Evolutionary conservation across 768 basidiomycete species (phyloP).

Genomic region (Lentinus tigrinus): DNA sequence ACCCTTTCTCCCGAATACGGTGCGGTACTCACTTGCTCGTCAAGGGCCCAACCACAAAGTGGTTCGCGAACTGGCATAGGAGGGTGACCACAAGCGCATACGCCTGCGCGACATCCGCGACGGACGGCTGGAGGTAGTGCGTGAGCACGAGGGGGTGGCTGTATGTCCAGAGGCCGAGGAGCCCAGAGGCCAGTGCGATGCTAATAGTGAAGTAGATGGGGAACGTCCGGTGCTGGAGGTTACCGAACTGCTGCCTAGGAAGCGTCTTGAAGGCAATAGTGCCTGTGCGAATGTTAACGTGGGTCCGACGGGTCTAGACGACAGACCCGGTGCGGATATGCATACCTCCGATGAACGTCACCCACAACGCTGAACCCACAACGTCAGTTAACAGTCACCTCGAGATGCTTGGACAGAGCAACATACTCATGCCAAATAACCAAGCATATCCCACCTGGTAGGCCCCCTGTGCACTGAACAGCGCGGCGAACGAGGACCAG

Average conservation of each 20-base stretch:
- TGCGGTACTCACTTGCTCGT: slow-evolving; percentile 56
- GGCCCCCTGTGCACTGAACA: slow-evolving; percentile 33
- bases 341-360: slow-evolving; percentile 65
- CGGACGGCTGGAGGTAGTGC: slow-evolving; percentile 43
- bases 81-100: slow-evolving; percentile 52
- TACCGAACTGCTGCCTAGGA: slow-evolving; percentile 72
- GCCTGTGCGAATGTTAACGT: slow-evolving; percentile 33
- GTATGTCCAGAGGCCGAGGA: slow-evolving; percentile 58
- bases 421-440: slow-evolving; percentile 72
- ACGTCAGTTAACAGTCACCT: neutral
- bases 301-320: neutral
- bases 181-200: slow-evolving; percentile 49
- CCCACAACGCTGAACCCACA: slow-evolving; percentile 45
- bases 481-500: slow-evolving; percentile 16
- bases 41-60: slow-evolving; percentile 68
- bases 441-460: slow-evolving; percentile 61
- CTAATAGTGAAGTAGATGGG: slow-evolving; percentile 72
- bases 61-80: slow-evolving; percentile 56
- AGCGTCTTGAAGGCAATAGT: slow-evolving; percentile 60
- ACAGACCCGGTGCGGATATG: neutral
- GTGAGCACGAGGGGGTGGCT: slow-evolving; percentile 55
- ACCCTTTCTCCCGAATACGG: neutral
- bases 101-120: slow-evolving; percentile 64
- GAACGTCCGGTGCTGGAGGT: slow-evolving; percentile 72
- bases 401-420: neutral